phyloP scores from a whole-genome alignment of 2,329 filamentous ascomycete genomes.

The Pseudogymnoascus destructans region DNA sequence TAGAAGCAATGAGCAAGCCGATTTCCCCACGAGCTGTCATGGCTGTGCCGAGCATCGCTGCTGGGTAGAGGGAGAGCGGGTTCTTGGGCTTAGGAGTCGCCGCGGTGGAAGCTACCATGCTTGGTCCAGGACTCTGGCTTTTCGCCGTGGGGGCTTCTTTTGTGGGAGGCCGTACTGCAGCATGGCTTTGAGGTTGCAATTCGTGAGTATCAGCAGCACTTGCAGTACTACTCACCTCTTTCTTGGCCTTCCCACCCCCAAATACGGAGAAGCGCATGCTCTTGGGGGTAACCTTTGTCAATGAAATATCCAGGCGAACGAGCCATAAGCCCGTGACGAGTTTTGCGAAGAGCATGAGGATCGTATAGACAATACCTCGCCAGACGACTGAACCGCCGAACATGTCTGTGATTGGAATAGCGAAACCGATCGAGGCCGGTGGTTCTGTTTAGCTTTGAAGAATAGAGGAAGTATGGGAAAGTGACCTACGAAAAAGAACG shows the following conservation, averaged over 20 bases:
- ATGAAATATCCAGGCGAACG: slow-evolving; percentile 34
- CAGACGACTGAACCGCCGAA: slow-evolving; percentile 52
- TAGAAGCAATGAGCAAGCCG: slow-evolving; percentile 59
- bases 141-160: too few relatives aligned
- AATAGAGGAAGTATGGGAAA: background rate
- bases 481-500: slow-evolving; percentile 52
- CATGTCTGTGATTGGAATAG: slow-evolving; percentile 60
- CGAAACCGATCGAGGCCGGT: slow-evolving; percentile 56
- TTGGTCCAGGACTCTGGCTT: background rate
- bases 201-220: background rate
- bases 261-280: slow-evolving; percentile 2
- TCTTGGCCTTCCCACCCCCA: background rate
- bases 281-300: slow-evolving; percentile 9
- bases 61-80: slow-evolving; percentile 52
- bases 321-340: slow-evolving; percentile 36
- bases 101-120: too few relatives aligned
- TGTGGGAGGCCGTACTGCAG: background rate
- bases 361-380: slow-evolving; percentile 58
- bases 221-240: background rate
- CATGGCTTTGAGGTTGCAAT: background rate
- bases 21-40: slow-evolving; percentile 76
- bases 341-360: slow-evolving; percentile 56
- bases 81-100: slow-evolving; percentile 27
- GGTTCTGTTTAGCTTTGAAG: background rate
- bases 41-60: slow-evolving; percentile 49